Evolutionary conservation across 2,329 filamentous ascomycete genomes (phyloP).

Genomic region (Aspergillus viridinutans): DNA sequence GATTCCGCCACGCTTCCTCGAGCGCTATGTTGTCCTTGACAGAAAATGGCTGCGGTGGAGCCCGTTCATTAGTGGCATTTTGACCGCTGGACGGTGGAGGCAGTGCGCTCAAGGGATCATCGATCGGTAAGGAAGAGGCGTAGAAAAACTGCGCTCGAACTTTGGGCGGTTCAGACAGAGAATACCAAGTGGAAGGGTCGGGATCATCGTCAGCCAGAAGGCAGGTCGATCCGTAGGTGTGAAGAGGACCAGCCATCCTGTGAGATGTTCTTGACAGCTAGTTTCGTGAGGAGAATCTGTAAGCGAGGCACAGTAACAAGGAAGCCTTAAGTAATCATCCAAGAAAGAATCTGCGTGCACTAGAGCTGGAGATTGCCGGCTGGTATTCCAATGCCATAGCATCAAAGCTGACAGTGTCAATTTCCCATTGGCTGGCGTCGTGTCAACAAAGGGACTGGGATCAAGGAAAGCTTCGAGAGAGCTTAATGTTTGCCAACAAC

Average conservation of each 20-base stretch:
- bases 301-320: background rate
- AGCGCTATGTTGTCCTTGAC: constrained; percentile 73
- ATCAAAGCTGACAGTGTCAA: background rate
- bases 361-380: background rate
- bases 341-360: background rate
- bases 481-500: background rate
- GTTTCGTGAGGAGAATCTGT: background rate
- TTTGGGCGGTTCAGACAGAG: constrained; percentile 50
- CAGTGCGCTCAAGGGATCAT: constrained; percentile 75
- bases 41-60: constrained; percentile 72
- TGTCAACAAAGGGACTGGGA: constrained; percentile 11
- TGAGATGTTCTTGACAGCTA: background rate
- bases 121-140: constrained; percentile 73
- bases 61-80: constrained; percentile 49
- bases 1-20: constrained; percentile 69
- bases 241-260: constrained; percentile 42
- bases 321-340: background rate
- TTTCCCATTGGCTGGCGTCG: background rate
- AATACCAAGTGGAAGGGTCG: constrained; percentile 28
- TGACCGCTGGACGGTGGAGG: constrained; percentile 50
- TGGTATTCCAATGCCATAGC: background rate
- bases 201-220: constrained; percentile 39
- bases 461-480: constrained; percentile 3
- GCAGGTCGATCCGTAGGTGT: constrained; percentile 61
- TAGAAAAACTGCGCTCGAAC: constrained; percentile 79